phyloP scores from a whole-genome alignment of 2,329 filamentous ascomycete genomes.

The Beauveria sp. region DNA sequence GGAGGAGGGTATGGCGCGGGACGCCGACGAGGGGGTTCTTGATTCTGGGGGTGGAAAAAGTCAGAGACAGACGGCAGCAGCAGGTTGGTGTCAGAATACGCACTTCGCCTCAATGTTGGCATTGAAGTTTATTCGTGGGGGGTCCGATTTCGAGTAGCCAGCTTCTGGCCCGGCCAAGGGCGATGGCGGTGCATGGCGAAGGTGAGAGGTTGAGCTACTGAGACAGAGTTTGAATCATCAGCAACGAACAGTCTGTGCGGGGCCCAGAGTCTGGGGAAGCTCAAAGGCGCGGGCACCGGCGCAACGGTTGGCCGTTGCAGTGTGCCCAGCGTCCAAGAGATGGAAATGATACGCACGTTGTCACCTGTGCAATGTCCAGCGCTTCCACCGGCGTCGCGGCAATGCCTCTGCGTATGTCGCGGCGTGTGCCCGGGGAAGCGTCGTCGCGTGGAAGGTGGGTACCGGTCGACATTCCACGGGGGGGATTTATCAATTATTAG shows the following conservation, averaged over 20 bases:
- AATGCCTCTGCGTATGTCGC: not conserved
- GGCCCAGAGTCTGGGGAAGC: slow-evolving; percentile 2
- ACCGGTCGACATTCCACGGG: not conserved
- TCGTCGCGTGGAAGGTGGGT: slow-evolving; percentile 12
- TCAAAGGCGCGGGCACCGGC: not conserved
- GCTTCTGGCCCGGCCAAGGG: slow-evolving; percentile 32
- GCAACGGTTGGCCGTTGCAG: not conserved
- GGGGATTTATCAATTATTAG: not conserved
- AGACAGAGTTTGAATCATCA: slow-evolving; percentile 15
- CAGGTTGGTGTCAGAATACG: slow-evolving; percentile 12
- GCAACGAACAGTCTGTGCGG: not conserved
- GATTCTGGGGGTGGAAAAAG: slow-evolving; percentile 23
- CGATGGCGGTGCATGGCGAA: slow-evolving; percentile 22
- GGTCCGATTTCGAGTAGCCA: slow-evolving; percentile 24
- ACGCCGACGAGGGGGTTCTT: slow-evolving; percentile 45
- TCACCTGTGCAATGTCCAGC: slow-evolving; percentile 1
- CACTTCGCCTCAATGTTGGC: slow-evolving; percentile 40
- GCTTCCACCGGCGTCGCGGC: not conserved
- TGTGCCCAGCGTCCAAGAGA: too few relatives aligned
- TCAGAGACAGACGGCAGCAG: not conserved
- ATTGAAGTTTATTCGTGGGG: slow-evolving; percentile 33
- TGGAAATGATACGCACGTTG: not conserved
- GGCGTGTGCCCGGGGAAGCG: slow-evolving; percentile 5
- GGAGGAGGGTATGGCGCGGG: slow-evolving; percentile 41
- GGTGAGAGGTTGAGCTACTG: slow-evolving; percentile 16